Base-by-base conservation (phyloP, 441 rosid species). In the Francoa sonchifolia region DNA sequence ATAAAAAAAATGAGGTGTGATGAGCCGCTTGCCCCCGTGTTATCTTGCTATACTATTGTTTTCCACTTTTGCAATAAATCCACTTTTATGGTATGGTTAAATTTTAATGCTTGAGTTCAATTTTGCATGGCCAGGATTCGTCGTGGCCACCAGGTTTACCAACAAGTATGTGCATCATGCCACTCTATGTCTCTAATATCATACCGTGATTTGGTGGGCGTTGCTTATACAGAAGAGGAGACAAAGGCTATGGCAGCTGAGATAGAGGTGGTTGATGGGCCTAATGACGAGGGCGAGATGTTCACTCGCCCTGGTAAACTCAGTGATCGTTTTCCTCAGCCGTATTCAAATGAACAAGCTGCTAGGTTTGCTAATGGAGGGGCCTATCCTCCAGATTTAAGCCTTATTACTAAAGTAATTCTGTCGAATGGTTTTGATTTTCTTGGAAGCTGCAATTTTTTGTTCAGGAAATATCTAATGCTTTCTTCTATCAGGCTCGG, bases 331-430 rank as follows among this genome's bases (percentile, higher is more conserved):
- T 69, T 87, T 44, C 94, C 99, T 52, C 71, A 79, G 59, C 99
- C 99, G 33, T 92, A 92, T 59, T 14, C 85, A 0, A 92, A 92
- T 62, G 99, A 92, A 56, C 57, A 68, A 61, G 99, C 97, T 15
- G 99, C 99, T 49, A 84, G 97, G 70, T 92, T 87, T 73, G 97
- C 97, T 41, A 92, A 92, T 73, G 99, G 99, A 56, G 99, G 99
- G 47, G 99, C 99, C 3, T 87, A 92, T 69, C 99, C 99, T 55
- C 99, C 99, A 44, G 99, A 92, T 78, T 69, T 92, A 37, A 92
- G 97, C 77, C 95, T 92, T 41, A 84, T 92, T 47, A 84, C 99
- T 15, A 87, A 92, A 72, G 99, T 92, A 62, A 68, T 56, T 47
- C 39, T 39, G 1, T 10, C 32, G 25, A 1, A 15, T 3, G 21